Evolutionary conservation across 257 asterid species (phyloP), one percentile per base, ranked within the genome.

Genomic region (Plantago major): DNA sequence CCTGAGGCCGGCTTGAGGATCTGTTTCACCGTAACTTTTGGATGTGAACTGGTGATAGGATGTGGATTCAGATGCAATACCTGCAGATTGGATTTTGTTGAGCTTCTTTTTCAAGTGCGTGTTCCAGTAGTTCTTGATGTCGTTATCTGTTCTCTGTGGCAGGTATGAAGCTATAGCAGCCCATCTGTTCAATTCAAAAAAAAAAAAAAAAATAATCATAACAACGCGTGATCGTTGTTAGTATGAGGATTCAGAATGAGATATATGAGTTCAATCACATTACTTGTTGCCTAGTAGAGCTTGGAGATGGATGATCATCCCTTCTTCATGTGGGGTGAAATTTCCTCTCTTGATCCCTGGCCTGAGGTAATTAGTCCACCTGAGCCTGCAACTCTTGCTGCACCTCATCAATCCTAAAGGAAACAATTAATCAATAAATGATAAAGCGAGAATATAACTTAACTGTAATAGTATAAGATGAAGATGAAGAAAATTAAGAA

Each of bases 321-420:
- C 98, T 76, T 91, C 95, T 74, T 91, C 98, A 75, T 91, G 96
- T 47, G 97, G 81, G 38, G 98, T 91, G 71, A 91, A 91, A 76
- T 88, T 91, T 0, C 98, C 98, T 67, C 97, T 88, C 69, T 91
- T 91, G 83, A 91, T 91, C 67, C 98, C 98, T 10, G 98, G 98
- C 61, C 97, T 81, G 46, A 91, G 69, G 71, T 91, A 91, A 73
- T 91, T 91, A 17, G 98, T 91, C 98, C 98, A 91, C 58, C 98
- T 76, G 9, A 91, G 86, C 66, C 97, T 81, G 74, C 98, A 91
- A 67, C 98, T 91, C 83, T 91, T 91, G 89, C 98, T 91, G 82
- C 98, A 91, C 69, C 98, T 86, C 89, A 86, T 40, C 81, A 88
- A 72, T 0, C 98, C 98, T 91, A 45, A 1, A 7, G 26, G 51